A percentile compares a stretch with the other conserved stretches of the same genome.
These are phyloP conservation scores for Vaccinium myrtillus DNA, from an alignment of 148 eudicot species.

Conservation along the genomic window DNA sequence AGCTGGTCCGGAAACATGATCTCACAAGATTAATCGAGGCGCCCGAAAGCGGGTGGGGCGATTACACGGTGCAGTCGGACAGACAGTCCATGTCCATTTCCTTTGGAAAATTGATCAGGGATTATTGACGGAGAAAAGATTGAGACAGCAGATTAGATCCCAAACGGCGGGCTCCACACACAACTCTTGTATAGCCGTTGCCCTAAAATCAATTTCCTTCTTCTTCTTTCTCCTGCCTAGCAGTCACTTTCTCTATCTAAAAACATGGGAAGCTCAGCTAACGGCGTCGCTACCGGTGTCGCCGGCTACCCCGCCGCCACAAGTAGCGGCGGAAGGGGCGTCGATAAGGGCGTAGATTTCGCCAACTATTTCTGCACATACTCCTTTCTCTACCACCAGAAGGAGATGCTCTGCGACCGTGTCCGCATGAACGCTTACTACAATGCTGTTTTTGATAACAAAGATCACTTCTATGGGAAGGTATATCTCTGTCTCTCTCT, in stretches of 20 bases:
- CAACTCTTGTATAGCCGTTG: neutral
- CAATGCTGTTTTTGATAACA: slow-evolving; percentile 70
- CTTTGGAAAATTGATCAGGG: no score
- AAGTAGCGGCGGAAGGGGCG: slow-evolving; percentile 31
- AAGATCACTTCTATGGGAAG: slow-evolving; percentile 78
- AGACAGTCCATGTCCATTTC: no score
- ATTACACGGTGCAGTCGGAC: no score
- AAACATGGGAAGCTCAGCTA: slow-evolving; percentile 43
- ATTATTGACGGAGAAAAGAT: no score
- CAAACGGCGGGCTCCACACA: neutral
- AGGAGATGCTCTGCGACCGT: slow-evolving; percentile 95
- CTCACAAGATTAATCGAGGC: no score
- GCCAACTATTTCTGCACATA: slow-evolving; percentile 98
- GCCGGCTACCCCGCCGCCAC: slow-evolving; percentile 7
- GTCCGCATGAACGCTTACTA: slow-evolving; percentile 94
- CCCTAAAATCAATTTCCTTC: neutral
- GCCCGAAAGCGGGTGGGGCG: no score
- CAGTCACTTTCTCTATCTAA: neutral
- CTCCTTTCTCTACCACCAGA: slow-evolving; percentile 89
- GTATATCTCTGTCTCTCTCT: slow-evolving; percentile 27
- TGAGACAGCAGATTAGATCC: neutral
- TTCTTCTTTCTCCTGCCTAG: neutral
- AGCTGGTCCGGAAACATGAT: no score
- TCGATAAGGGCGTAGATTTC: slow-evolving; percentile 85
- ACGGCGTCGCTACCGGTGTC: slow-evolving; percentile 22